A percentile compares a stretch with the other conserved stretches of the same genome.
These are phyloP conservation scores for Schwanniomyces etchellsii DNA, from an alignment of 1,139 yeast species.

Conservation along the genomic window DNA sequence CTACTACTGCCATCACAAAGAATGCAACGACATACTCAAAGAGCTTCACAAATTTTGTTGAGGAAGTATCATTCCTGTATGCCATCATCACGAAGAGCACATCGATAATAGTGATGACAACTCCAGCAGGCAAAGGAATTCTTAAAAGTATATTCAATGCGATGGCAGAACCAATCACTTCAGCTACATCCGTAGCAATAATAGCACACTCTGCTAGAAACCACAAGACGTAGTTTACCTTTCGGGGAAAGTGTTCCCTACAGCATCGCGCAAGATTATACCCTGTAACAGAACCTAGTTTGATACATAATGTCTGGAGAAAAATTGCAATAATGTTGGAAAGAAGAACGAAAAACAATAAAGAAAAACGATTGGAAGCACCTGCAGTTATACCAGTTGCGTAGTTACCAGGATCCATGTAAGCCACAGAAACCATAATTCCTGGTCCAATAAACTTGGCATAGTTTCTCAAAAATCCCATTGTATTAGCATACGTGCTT, in stretches of 20 bases:
- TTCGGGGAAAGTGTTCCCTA: constrained; percentile 53
- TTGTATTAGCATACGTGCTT: neutral
- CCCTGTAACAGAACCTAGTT: constrained; percentile 78
- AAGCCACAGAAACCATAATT: constrained; percentile 69
- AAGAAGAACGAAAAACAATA: constrained; percentile 59
- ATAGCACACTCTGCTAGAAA: constrained; percentile 74
- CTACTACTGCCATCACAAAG: constrained; percentile 62
- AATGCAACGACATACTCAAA: constrained; percentile 66
- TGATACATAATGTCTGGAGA: constrained; percentile 65
- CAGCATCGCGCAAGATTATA: constrained; percentile 69
- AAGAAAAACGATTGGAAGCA: constrained; percentile 56
- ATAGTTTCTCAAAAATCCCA: constrained; percentile 30
- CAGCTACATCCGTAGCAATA: constrained; percentile 81
- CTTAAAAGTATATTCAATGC: constrained; percentile 66
- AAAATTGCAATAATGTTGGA: constrained; percentile 72
- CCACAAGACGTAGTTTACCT: constrained; percentile 56
- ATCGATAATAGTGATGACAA: constrained; percentile 63
- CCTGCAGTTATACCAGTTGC: constrained; percentile 79
- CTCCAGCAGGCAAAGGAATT: constrained; percentile 77
- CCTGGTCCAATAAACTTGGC: constrained; percentile 72
- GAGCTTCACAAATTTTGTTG: constrained; percentile 55
- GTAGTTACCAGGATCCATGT: constrained; percentile 84
- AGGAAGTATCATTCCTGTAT: constrained; percentile 62
- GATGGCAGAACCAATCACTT: constrained; percentile 84
- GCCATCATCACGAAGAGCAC: constrained; percentile 71